Percentiles rank a stretch among this genome's conserved stretches.
phyloP scores from a whole-genome alignment of 2,329 filamentous ascomycete species.

The Dactylellina drechsleri region DNA sequence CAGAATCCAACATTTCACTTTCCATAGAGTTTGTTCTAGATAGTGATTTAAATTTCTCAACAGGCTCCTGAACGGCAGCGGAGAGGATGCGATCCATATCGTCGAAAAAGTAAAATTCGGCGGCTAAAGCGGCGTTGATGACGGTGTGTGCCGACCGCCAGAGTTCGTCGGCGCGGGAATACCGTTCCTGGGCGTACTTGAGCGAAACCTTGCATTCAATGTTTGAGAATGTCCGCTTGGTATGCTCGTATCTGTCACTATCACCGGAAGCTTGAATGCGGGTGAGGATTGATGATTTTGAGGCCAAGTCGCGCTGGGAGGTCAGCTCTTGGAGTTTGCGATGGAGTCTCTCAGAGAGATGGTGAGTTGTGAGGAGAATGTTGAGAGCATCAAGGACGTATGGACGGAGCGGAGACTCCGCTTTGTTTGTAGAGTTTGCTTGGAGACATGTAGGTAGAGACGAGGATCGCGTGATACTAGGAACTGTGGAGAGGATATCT shows the following conservation, averaged over 20 bases:
- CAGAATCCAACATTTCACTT: constrained; percentile 39
- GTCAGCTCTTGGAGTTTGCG: constrained; percentile 29
- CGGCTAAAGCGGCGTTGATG: constrained; percentile 35
- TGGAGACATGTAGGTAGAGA: constrained; percentile 31
- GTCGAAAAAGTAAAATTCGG: constrained; percentile 51
- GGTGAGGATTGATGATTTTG: constrained; percentile 47
- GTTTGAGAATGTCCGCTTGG: constrained; percentile 46
- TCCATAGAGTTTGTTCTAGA: constrained; percentile 29
- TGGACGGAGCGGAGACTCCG: constrained; percentile 36
- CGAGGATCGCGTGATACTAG: constrained; percentile 35
- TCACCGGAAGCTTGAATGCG: constrained; percentile 32
- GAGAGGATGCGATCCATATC: constrained; percentile 45
- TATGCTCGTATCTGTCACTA: constrained; percentile 40
- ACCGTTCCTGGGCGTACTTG: constrained; percentile 33
- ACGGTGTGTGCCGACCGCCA: constrained; percentile 30
- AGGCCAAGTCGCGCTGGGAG: constrained; percentile 38
- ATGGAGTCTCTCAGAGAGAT: constrained; percentile 39
- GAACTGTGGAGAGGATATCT: constrained; percentile 31
- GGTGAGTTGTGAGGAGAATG: constrained; percentile 39
- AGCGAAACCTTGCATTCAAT: constrained; percentile 33
- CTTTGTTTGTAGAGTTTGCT: constrained; percentile 3
- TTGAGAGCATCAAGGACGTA: constrained; percentile 42
- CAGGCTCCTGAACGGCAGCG: constrained; percentile 19
- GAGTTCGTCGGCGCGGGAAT: constrained; percentile 31
- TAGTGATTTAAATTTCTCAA: constrained; percentile 11